phyloP scores from a whole-genome alignment of 352 stramenopile genomes.

The Phytopythium sindhum region DNA sequence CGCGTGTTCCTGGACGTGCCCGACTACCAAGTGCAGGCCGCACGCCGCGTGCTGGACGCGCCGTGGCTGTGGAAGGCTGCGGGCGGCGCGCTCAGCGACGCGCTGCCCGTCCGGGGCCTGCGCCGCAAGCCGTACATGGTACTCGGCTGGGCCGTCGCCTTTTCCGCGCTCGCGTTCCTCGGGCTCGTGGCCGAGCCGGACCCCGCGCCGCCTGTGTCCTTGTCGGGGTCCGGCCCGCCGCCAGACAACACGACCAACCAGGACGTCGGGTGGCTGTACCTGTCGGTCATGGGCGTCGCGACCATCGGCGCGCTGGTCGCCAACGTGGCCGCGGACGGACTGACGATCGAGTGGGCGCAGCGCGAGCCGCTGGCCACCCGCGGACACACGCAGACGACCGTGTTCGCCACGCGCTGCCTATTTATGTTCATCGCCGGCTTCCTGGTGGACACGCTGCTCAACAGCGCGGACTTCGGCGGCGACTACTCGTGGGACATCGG shows the following conservation, averaged over 20 bases:
- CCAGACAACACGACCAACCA: constrained; percentile 15
- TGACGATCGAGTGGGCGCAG: constrained; percentile 72
- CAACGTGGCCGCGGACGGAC: constrained; percentile 79
- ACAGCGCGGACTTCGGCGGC: constrained; percentile 55
- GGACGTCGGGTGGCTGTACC: constrained; percentile 48
- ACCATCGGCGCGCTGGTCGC: constrained; percentile 86
- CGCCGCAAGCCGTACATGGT: constrained; percentile 69
- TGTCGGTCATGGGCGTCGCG: constrained; percentile 68
- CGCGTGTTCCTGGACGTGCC: constrained; percentile 62
- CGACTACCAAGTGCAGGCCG: constrained; percentile 52
- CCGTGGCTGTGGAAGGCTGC: constrained; percentile 70
- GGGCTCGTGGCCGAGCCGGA: constrained; percentile 17
- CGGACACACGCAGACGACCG: constrained; percentile 55
- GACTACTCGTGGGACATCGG: constrained; percentile 40
- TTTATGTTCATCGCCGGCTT: constrained; percentile 45
- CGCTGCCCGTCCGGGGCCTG: constrained; percentile 51
- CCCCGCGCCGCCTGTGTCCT: background rate
- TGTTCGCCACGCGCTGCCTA: constrained; percentile 38
- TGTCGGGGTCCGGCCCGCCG: constrained; percentile 2
- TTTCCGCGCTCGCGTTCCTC: constrained; percentile 33
- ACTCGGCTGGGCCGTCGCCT: constrained; percentile 49
- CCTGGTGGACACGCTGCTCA: constrained; percentile 52
- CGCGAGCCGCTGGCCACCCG: constrained; percentile 49
- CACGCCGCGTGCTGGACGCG: constrained; percentile 47
- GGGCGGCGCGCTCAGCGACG: constrained; percentile 61